Evolutionary conservation across 768 basidiomycete species (phyloP).

Genomic region (Lactifluus subvellereus): DNA sequence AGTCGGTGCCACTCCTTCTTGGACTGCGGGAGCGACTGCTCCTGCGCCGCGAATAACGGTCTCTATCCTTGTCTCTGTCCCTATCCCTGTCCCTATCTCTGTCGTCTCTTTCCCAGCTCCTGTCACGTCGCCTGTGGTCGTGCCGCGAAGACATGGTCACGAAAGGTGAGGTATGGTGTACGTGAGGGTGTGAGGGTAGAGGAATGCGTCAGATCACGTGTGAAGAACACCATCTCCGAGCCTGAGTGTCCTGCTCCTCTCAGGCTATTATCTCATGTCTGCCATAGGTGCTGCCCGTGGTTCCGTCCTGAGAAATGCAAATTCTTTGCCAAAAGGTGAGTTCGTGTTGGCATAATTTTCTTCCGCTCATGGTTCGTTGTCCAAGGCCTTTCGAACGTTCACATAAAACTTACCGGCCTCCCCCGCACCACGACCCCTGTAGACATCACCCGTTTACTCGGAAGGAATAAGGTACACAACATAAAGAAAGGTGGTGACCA

Average conservation of each 20-base stretch:
- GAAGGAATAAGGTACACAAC: constrained; percentile 14
- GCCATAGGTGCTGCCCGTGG: background rate
- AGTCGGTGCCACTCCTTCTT: constrained; percentile 16
- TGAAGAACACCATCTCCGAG: background rate
- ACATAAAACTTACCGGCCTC: constrained; percentile 18
- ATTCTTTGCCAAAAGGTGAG: background rate
- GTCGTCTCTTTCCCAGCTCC: constrained; percentile 29
- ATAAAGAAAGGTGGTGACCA: constrained; percentile 11
- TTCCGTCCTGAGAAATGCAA: background rate
- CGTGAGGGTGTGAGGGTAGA: background rate
- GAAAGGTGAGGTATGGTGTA: background rate
- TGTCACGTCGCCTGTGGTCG: constrained; percentile 31
- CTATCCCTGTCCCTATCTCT: constrained; percentile 23
- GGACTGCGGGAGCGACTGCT: constrained; percentile 27
- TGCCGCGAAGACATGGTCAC: constrained; percentile 32
- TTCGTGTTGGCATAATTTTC: too few relatives aligned
- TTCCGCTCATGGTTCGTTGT: background rate
- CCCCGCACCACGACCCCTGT: constrained; percentile 19
- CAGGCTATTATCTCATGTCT: background rate
- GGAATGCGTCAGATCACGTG: constrained; percentile 17
- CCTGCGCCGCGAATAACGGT: constrained; percentile 22
- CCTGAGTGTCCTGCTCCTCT: background rate
- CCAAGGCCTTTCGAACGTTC: constrained; percentile 12
- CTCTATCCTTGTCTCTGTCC: constrained; percentile 22
- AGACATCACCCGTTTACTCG: constrained; percentile 22